Evolutionary conservation across 352 stramenopile genomes (phyloP).

Genomic region (Lagenidium giganteum): DNA sequence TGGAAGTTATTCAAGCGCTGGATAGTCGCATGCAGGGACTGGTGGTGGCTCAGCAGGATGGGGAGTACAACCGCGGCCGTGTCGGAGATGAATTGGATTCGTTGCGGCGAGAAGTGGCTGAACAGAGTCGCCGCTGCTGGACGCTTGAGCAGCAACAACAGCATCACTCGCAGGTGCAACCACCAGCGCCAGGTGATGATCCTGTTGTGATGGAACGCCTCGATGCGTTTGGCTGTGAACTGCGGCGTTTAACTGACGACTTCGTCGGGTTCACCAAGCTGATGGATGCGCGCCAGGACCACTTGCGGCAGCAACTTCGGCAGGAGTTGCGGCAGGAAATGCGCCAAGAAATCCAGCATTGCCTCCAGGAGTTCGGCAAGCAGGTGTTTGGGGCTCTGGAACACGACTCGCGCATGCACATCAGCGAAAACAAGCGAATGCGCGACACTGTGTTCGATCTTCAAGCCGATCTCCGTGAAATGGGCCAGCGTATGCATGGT

Average conservation of each 20-base stretch:
- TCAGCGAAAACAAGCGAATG: slow-evolving; percentile 35
- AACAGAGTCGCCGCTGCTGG: too few species aligned
- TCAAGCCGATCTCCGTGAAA: slow-evolving; percentile 23
- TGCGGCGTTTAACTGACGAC: slow-evolving; percentile 24
- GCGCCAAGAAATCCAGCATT: too few species aligned
- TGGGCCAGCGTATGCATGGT: slow-evolving; percentile 20
- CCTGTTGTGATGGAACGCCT: slow-evolving; percentile 17
- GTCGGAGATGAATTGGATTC: slow-evolving; percentile 18
- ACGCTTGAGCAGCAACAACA: too few species aligned
- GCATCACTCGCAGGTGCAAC: too few species aligned
- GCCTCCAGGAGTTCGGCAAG: slow-evolving; percentile 27
- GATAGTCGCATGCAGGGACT: slow-evolving; percentile 7
- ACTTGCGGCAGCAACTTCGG: slow-evolving; percentile 19
- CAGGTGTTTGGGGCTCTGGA: slow-evolving; percentile 37
- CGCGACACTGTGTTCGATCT: slow-evolving; percentile 46
- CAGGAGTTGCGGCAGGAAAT: slow-evolving; percentile 26
- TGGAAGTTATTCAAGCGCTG: slow-evolving; percentile 13
- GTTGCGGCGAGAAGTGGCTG: slow-evolving; percentile 6
- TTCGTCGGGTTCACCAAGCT: slow-evolving; percentile 22
- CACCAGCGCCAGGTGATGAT: not conserved
- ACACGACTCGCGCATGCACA: slow-evolving; percentile 35
- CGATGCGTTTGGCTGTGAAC: slow-evolving; percentile 19
- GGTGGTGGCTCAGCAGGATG: too few species aligned
- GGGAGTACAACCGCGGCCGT: slow-evolving; percentile 10
- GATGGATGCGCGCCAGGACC: slow-evolving; percentile 12